Evolutionary conservation across 2,329 filamentous ascomycete genomes (phyloP).

Genomic region (Microdochium bolleyi): DNA sequence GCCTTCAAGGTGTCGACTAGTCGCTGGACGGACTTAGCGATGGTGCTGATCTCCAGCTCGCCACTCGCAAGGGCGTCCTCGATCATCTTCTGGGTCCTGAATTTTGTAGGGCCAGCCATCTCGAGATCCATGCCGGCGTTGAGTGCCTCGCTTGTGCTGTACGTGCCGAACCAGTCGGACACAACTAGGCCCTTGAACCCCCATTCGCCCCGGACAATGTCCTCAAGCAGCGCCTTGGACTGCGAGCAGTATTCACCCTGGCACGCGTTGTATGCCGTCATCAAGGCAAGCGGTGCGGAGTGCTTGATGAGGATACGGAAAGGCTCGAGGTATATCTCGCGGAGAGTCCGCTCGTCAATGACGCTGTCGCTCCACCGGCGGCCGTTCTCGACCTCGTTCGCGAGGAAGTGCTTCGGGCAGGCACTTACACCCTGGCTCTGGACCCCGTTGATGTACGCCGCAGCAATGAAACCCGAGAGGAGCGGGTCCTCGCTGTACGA

Average conservation of each 20-base stretch:
- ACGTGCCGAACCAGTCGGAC: background rate
- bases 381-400: constrained; percentile 42
- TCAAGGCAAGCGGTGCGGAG: constrained; percentile 44
- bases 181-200: background rate
- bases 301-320: constrained; percentile 54
- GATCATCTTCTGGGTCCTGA: background rate
- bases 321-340: constrained; percentile 56
- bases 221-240: background rate
- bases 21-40: background rate
- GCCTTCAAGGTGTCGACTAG: background rate
- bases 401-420: constrained; percentile 24
- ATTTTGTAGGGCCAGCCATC: constrained; percentile 1
- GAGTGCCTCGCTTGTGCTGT: background rate
- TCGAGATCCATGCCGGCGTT: background rate
- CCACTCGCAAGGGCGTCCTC: background rate
- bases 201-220: background rate
- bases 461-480: constrained; percentile 19
- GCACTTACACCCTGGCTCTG: constrained; percentile 21
- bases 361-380: constrained; percentile 37
- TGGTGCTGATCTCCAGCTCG: background rate
- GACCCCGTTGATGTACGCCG: constrained; percentile 20
- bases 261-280: constrained; percentile 47
- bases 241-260: background rate
- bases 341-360: constrained; percentile 43
- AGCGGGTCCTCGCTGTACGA: constrained; percentile 48